These are phyloP conservation scores for Candida lessepsii DNA, from an alignment of 805 yeast species.

Conservation along the genomic window DNA sequence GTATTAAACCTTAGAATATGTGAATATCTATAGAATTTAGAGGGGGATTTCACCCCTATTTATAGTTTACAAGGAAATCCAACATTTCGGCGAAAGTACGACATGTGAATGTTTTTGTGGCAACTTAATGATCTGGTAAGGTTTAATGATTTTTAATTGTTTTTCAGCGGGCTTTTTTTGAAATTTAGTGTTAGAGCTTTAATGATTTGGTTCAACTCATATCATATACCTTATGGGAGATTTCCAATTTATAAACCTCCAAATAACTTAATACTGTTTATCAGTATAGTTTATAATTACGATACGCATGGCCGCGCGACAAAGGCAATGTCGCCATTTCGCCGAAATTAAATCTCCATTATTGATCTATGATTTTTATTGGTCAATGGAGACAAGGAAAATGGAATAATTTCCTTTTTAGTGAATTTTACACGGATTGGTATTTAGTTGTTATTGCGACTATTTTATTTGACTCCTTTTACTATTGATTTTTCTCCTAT, in stretches of 20 bases:
- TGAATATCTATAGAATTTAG: not conserved
- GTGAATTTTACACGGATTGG: not conserved
- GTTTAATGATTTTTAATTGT: not conserved
- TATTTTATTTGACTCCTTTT: too few species aligned
- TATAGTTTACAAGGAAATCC: constrained; percentile 5
- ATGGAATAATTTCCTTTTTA: not conserved
- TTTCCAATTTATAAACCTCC: too few species aligned
- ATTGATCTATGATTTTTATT: constrained; percentile 1
- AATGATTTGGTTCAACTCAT: too few species aligned
- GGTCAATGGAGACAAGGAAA: not conserved
- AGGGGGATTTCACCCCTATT: constrained; percentile 10
- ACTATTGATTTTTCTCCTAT: too few species aligned
- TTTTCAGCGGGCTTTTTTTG: too few species aligned
- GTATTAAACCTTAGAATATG: not conserved
- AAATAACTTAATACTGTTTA: too few species aligned
- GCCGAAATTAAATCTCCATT: constrained; percentile 6
- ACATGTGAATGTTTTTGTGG: too few species aligned
- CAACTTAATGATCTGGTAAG: too few species aligned
- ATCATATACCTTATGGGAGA: too few species aligned
- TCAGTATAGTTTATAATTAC: too few species aligned
- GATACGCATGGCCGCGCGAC: not conserved
- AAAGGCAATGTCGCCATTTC: constrained; percentile 4
- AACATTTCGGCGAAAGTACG: constrained; percentile 25
- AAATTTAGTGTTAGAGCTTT: too few species aligned
- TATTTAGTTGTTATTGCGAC: too few species aligned